Evolutionary conservation across 768 basidiomycete genomes (phyloP).

Genomic region (Podaxis mareebaensis): DNA sequence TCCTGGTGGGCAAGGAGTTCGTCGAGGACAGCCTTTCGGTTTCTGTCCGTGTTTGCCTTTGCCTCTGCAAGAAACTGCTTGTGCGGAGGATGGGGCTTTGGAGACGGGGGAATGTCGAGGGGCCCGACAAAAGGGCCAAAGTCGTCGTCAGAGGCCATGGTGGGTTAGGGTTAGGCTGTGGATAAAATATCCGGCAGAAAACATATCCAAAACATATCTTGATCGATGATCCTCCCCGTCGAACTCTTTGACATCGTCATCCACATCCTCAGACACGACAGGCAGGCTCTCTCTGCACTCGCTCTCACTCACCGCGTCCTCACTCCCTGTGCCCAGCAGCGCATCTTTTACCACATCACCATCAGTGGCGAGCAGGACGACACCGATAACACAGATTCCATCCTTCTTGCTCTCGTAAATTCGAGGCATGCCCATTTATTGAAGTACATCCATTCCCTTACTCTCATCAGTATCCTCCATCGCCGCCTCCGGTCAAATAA

Average conservation of each 20-base stretch:
- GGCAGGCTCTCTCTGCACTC: not conserved
- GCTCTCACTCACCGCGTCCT: not conserved
- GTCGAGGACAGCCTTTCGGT: slow-evolving; percentile 8
- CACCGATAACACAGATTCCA: not conserved
- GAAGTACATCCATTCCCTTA: not conserved
- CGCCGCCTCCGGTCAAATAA: not conserved
- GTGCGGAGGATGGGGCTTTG: not conserved
- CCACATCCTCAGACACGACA: slow-evolving; percentile 6
- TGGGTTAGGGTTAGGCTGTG: slow-evolving; percentile 8
- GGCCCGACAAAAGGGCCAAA: slow-evolving; percentile 14
- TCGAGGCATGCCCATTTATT: slow-evolving; percentile 1
- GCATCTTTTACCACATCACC: slow-evolving; percentile 4
- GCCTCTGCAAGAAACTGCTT: slow-evolving; percentile 8
- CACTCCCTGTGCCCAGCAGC: not conserved
- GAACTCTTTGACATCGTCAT: slow-evolving; percentile 8
- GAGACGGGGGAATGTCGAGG: slow-evolving; percentile 8
- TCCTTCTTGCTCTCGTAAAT: slow-evolving; percentile 8
- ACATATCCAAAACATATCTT: not conserved
- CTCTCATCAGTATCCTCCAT: not conserved
- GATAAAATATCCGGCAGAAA: not conserved
- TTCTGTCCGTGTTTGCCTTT: slow-evolving; percentile 12
- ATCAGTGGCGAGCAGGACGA: not conserved
- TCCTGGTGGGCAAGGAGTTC: slow-evolving; percentile 13
- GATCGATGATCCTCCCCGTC: slow-evolving; percentile 13
- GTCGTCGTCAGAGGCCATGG: slow-evolving; percentile 6